Conservation (phyloP, 1,284 basidiomycete species). For the Porogramme epimiltina region DNA sequence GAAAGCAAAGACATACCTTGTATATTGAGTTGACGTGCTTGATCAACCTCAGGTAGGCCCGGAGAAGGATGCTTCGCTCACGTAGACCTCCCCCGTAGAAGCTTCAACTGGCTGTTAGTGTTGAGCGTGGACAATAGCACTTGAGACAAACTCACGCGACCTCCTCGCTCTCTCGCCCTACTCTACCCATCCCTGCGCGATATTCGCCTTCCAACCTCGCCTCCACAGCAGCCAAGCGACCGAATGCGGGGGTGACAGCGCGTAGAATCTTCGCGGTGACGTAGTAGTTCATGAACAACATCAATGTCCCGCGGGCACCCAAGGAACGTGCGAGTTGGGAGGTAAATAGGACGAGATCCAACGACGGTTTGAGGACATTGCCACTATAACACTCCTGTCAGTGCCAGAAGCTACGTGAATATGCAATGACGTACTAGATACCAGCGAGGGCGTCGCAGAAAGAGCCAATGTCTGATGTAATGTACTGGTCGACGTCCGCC, state of each 20-base stretch:
- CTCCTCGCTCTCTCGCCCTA: slow-evolving; percentile 93
- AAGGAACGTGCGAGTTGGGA: slow-evolving; percentile 88
- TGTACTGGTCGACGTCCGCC: slow-evolving; percentile 87
- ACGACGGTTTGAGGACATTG: slow-evolving; percentile 82
- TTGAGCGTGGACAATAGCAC: neutral
- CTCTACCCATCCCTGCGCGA: slow-evolving; percentile 82
- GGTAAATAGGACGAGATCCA: slow-evolving; percentile 93
- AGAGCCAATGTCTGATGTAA: slow-evolving; percentile 90
- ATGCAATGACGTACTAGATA: slow-evolving; percentile 70
- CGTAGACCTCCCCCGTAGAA: slow-evolving; percentile 92
- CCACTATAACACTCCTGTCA: slow-evolving; percentile 33
- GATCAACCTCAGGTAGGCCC: slow-evolving; percentile 81
- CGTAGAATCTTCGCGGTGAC: slow-evolving; percentile 82
- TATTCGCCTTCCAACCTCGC: slow-evolving; percentile 91
- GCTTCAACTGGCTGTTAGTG: slow-evolving; percentile 28
- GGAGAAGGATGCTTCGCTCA: slow-evolving; percentile 83
- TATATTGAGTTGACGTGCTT: slow-evolving; percentile 92
- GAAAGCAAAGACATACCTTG: slow-evolving; percentile 54
- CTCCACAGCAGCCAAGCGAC: slow-evolving; percentile 87
- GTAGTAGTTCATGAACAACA: slow-evolving; percentile 87
- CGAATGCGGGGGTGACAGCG: slow-evolving; percentile 92
- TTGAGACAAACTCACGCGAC: slow-evolving; percentile 68
- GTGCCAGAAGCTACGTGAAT: neutral
- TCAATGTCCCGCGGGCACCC: slow-evolving; percentile 77
- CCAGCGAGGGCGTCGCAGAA: slow-evolving; percentile 90